Evolutionary conservation across 768 basidiomycete genomes (phyloP).

Genomic region (Leccinum variicolor): DNA sequence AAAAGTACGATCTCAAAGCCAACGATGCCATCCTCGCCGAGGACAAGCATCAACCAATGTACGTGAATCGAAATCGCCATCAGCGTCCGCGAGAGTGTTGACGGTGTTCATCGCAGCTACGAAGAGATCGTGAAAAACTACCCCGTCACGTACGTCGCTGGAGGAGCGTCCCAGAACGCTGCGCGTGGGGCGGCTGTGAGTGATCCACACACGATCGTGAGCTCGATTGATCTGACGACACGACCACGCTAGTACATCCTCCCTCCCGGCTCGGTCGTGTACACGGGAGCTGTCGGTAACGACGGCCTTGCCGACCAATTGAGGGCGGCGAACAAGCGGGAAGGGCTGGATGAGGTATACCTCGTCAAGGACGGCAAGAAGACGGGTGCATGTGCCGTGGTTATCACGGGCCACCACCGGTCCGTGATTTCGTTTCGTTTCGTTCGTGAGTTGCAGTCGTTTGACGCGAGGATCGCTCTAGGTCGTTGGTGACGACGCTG

Average conservation of each 20-base stretch:
- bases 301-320: constrained; percentile 91
- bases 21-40: constrained; percentile 97
- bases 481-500: constrained; percentile 90
- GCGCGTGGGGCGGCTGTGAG: constrained; percentile 94
- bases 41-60: constrained; percentile 88
- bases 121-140: constrained; percentile 78
- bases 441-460: not conserved
- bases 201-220: constrained; percentile 6
- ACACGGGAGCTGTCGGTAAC: constrained; percentile 90
- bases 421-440: constrained; percentile 30
- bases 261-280: constrained; percentile 85
- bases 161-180: constrained; percentile 95
- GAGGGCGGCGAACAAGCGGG: constrained; percentile 84
- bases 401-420: constrained; percentile 93
- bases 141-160: constrained; percentile 87
- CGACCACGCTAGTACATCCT: constrained; percentile 69
- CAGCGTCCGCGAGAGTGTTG: not conserved
- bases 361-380: constrained; percentile 82
- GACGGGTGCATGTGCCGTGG: constrained; percentile 95
- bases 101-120: constrained; percentile 53
- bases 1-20: constrained; percentile 87
- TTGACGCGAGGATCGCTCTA: constrained; percentile 26
- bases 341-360: constrained; percentile 87
- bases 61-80: not conserved
- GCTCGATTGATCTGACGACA: not conserved